These are phyloP conservation scores for Fraxinus excelsior DNA, from an alignment of 257 asterid genomes.

Conservation along the genomic window DNA sequence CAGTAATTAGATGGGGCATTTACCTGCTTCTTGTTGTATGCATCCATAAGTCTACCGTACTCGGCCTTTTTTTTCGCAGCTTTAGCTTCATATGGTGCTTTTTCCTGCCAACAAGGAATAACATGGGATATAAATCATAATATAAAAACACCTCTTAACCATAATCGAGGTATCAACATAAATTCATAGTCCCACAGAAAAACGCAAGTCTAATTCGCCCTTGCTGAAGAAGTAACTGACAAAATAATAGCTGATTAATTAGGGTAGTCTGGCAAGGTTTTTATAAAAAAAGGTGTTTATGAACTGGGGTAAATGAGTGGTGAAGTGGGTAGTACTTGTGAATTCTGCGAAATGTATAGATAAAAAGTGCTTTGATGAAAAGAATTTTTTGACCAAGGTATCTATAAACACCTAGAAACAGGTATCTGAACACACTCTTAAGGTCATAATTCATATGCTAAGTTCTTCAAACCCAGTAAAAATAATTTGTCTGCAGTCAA, in stretches of 20 bases:
- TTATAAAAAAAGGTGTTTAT: too few relatives aligned
- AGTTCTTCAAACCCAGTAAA: background rate
- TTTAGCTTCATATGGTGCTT: constrained; percentile 94
- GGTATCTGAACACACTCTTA: background rate
- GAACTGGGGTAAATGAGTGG: too few relatives aligned
- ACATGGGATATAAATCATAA: background rate
- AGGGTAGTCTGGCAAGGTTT: too few relatives aligned
- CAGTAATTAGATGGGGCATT: background rate
- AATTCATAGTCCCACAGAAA: background rate
- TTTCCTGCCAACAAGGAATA: constrained; percentile 58
- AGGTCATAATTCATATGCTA: background rate
- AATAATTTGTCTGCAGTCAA: constrained; percentile 1
- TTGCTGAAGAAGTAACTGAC: background rate
- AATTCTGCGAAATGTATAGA: too few relatives aligned
- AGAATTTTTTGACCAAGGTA: too few relatives aligned
- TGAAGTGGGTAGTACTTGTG: too few relatives aligned
- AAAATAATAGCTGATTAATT: background rate
- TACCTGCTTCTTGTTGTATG: constrained; percentile 90
- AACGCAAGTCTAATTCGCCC: background rate
- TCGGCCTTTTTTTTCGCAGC: constrained; percentile 86
- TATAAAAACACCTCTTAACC: background rate
- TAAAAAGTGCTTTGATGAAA: too few relatives aligned
- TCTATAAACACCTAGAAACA: too few relatives aligned
- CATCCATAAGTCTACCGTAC: constrained; percentile 74
- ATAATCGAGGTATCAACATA: constrained; percentile 17